phyloP scores from a whole-genome alignment of 305 asterid genomes.

The Fraxinus nigra region DNA sequence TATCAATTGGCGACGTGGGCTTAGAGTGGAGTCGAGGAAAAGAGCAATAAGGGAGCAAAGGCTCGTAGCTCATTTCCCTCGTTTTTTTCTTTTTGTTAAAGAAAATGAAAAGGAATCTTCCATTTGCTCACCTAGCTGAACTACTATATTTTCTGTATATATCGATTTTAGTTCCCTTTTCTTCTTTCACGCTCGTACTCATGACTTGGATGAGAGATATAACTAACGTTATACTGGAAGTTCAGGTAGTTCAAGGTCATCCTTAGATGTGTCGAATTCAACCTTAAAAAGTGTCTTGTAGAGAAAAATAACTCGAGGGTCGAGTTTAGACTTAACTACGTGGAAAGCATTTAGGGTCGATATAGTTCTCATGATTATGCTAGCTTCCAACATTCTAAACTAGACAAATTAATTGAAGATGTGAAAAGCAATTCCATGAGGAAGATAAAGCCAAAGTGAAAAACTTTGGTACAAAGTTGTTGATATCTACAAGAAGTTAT shows the following conservation, averaged over 20 bases:
- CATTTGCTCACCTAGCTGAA: conserved; percentile 36
- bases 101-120: conserved; percentile 31
- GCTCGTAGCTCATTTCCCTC: conserved; percentile 28
- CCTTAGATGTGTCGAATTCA: background rate
- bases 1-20: conserved; percentile 23
- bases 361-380: background rate
- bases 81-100: background rate
- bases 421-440: background rate
- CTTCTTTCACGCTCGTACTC: background rate
- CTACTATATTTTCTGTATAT: background rate
- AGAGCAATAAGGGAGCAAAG: conserved; percentile 22
- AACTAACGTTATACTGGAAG: background rate
- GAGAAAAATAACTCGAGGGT: background rate
- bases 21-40: conserved; percentile 41
- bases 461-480: background rate
- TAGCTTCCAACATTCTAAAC: background rate
- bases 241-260: background rate
- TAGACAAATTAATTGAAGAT: background rate
- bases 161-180: background rate
- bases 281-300: background rate
- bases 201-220: background rate
- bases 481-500: conserved; percentile 18
- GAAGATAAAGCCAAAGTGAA: background rate
- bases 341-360: background rate
- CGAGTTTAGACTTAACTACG: background rate